Conservation (phyloP, 2,329 filamentous ascomycete genomes). For the Stagonosporopsis tanaceti region DNA sequence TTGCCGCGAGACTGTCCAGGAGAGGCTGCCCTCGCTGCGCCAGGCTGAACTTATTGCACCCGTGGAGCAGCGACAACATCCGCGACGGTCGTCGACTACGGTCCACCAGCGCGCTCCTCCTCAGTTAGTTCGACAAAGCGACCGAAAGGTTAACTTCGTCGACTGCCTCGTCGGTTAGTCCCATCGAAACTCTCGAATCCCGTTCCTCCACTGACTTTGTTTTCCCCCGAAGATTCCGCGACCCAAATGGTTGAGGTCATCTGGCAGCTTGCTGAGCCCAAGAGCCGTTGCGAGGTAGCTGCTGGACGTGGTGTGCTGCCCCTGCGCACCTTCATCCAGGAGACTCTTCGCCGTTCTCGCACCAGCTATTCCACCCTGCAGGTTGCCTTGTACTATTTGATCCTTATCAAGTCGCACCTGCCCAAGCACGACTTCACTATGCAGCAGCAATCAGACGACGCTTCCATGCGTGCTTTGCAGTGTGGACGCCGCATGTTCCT, state of each 20-base stretch:
- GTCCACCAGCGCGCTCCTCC: conserved; percentile 72
- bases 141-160: conserved; percentile 94
- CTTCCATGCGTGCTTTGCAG: conserved; percentile 81
- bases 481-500: conserved; percentile 98
- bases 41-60: conserved; percentile 59
- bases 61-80: conserved; percentile 69
- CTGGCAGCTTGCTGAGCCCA: conserved; percentile 88
- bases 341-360: conserved; percentile 91
- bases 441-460: conserved; percentile 76
- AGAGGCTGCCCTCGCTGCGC: conserved; percentile 45
- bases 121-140: conserved; percentile 81
- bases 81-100: conserved; percentile 64
- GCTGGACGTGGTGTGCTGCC: conserved; percentile 81
- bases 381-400: conserved; percentile 94
- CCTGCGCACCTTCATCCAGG: conserved; percentile 94
- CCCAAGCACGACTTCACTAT: conserved; percentile 84
- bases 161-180: conserved; percentile 96
- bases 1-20: conserved; percentile 43
- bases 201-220: conserved; percentile 40
- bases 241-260: conserved; percentile 97
- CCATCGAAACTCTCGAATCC: conserved; percentile 44
- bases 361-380: conserved; percentile 98
- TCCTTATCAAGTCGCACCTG: conserved; percentile 90
- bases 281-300: conserved; percentile 73
- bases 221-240: conserved; percentile 77